Evolutionary conservation across 345 rosid species (phyloP).

Genomic region (Boechera retrofracta): DNA sequence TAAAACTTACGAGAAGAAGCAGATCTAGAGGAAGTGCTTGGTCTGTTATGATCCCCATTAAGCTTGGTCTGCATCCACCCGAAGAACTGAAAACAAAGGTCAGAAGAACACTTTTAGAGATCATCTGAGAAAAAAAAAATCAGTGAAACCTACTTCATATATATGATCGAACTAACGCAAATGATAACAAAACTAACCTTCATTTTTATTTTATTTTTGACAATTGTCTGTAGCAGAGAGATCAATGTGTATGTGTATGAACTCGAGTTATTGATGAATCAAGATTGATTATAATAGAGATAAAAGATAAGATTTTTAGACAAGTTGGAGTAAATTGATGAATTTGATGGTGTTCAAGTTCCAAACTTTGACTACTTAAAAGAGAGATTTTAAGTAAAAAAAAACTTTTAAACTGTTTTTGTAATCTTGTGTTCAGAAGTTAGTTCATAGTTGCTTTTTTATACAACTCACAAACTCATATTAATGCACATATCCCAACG

Average conservation of each 20-base stretch:
- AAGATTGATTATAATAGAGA: constrained; percentile 28
- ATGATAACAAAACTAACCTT: constrained; percentile 38
- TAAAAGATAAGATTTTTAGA: not conserved
- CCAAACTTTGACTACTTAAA: constrained; percentile 52
- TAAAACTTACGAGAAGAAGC: constrained; percentile 58
- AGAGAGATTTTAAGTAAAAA: constrained; percentile 28
- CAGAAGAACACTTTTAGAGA: constrained; percentile 21
- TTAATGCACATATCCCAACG: constrained; percentile 40
- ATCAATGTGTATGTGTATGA: constrained; percentile 20
- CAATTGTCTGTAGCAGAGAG: not conserved
- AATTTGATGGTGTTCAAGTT: constrained; percentile 72
- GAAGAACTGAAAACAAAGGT: constrained; percentile 59
- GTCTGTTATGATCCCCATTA: constrained; percentile 48
- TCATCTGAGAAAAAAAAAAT: constrained; percentile 1
- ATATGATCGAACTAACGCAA: constrained; percentile 13
- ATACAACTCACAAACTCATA: constrained; percentile 40
- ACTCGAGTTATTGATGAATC: constrained; percentile 21
- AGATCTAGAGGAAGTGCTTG: constrained; percentile 44
- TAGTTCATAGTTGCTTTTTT: constrained; percentile 38
- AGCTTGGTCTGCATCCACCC: constrained; percentile 88
- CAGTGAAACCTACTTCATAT: not conserved
- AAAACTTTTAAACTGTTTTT: constrained; percentile 24
- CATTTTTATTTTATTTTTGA: constrained; percentile 12
- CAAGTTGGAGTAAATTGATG: constrained; percentile 51
- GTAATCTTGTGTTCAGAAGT: constrained; percentile 43